A percentile compares a stretch with the other conserved stretches of the same genome.
These are phyloP conservation scores for Mediolabrus comicus DNA, from an alignment of 108 stramenopile species.

Conservation along the genomic window DNA sequence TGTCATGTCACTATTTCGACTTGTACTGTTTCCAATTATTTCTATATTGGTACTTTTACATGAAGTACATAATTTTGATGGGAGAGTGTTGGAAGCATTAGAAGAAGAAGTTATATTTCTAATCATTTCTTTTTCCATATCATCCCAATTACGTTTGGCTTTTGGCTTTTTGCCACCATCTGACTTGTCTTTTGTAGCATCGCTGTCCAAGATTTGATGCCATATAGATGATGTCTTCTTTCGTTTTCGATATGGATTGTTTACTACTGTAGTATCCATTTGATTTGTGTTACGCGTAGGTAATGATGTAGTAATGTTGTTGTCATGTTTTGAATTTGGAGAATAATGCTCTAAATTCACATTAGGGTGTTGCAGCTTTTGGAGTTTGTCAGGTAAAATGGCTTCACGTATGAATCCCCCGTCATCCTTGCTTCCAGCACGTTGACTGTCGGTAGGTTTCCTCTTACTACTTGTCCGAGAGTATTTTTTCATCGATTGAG, in stretches of 20 bases:
- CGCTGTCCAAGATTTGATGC: conserved; percentile 56
- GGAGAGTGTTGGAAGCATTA: not conserved
- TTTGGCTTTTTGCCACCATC: not conserved
- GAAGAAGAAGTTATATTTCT: conserved; percentile 4
- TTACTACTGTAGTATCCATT: conserved; percentile 1
- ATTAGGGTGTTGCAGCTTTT: conserved; percentile 6
- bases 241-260: conserved; percentile 49
- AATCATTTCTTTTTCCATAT: conserved; percentile 23
- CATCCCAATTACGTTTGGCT: conserved; percentile 25
- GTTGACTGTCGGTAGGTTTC: not conserved
- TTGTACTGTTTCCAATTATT: conserved; percentile 53
- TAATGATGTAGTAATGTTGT: conserved; percentile 11
- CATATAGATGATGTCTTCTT: conserved; percentile 55
- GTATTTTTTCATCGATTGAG: conserved; percentile 16
- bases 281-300: not conserved
- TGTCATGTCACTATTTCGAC: conserved; percentile 62
- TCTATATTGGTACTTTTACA: conserved; percentile 62
- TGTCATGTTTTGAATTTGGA: conserved; percentile 28
- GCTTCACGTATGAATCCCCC: conserved; percentile 67
- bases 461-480: not conserved
- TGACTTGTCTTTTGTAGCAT: conserved; percentile 1
- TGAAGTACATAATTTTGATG: conserved; percentile 7
- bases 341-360: not conserved
- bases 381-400: conserved; percentile 52
- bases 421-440: conserved; percentile 6